Base-by-base conservation (phyloP, 1,139 yeast species). In the Suhomyces yuchorum region DNA sequence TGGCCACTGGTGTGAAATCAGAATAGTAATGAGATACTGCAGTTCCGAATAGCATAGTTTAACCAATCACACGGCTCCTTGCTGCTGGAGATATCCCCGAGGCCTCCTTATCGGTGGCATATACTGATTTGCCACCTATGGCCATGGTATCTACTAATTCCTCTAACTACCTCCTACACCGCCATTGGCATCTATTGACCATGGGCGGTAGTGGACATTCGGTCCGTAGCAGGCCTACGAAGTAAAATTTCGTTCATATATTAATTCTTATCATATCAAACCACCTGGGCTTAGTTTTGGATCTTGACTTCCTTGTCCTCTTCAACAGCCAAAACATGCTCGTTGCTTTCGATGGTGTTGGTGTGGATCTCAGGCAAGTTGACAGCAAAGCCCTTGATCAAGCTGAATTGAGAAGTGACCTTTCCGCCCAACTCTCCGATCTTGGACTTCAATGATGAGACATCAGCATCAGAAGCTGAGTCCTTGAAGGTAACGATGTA, bases 361-460 rank as follows among this genome's bases (percentile, higher is more conserved):
- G 77, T 68, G 56, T 78, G 84, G 53, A 73, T 52, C 4, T 70
- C 61, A 34, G 88, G 87, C 53, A 83, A 66, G 55, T 78, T 75
- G 50, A 76, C 82, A 44, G 68, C 63, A 57, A 82, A 85, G 0
- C 90, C 92, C 70, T 85, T 85, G 69, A 86, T 83, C 63, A 86
- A 71, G 45, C 78, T 69, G 66, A 79, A 85, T 57, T 85, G 89
- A 54, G 80, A 82, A 49, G 81, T 77, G 58, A 86, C 76, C 44
- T 71, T 71, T 43, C 91, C 93, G 30, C 92, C 92, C 43, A 82
- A 59, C 39, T 74, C 75, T 33, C 53, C 35, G 50, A 75, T 56
- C 56, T 67, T 67, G 43, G 57, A 50, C 56, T 75, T 70, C 51
- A 75, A 51, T 20, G 65, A 46, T 23, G 65, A 53, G 39, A 68